These are phyloP conservation scores for Coccinonectria pachysandricola DNA, from an alignment of 2,329 filamentous ascomycete genomes.

Conservation along the genomic window DNA sequence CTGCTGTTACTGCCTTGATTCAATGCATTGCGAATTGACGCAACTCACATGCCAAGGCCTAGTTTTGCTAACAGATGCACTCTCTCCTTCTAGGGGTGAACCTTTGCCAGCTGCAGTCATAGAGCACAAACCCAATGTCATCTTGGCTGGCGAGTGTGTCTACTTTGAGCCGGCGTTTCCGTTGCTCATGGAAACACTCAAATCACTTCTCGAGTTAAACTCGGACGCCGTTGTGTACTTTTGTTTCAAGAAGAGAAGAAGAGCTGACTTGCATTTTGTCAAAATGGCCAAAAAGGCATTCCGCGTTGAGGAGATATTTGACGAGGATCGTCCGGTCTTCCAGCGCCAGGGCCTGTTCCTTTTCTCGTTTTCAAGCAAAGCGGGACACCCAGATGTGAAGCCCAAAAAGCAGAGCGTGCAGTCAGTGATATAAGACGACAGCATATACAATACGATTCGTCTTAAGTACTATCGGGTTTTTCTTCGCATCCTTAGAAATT, in stretches of 20 bases:
- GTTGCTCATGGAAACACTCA: conserved; percentile 67
- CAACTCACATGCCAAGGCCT: too few species aligned
- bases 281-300: conserved; percentile 61
- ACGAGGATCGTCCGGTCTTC: conserved; percentile 49
- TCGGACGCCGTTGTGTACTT: conserved; percentile 60
- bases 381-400: too few species aligned
- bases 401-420: too few species aligned
- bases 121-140: conserved; percentile 57
- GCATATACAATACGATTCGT: too few species aligned
- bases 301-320: conserved; percentile 48
- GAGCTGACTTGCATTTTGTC: conserved; percentile 68
- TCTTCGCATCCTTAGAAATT: too few species aligned
- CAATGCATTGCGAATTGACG: too few species aligned
- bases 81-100: conserved; percentile 41
- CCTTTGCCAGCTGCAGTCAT: conserved; percentile 42
- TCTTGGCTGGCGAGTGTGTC: conserved; percentile 93
- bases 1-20: too few species aligned
- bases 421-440: too few species aligned
- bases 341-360: conserved; percentile 50
- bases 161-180: conserved; percentile 97
- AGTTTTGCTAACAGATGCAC: too few species aligned
- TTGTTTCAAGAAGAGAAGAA: conserved; percentile 87
- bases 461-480: too few species aligned
- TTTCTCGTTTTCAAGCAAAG: conserved; percentile 43
- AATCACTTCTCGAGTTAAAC: conserved; percentile 63